A percentile compares a stretch with the other conserved stretches of the same genome.
These are phyloP conservation scores for Cicer chorassanicum DNA, from an alignment of 306 rosid species.

Conservation along the genomic window DNA sequence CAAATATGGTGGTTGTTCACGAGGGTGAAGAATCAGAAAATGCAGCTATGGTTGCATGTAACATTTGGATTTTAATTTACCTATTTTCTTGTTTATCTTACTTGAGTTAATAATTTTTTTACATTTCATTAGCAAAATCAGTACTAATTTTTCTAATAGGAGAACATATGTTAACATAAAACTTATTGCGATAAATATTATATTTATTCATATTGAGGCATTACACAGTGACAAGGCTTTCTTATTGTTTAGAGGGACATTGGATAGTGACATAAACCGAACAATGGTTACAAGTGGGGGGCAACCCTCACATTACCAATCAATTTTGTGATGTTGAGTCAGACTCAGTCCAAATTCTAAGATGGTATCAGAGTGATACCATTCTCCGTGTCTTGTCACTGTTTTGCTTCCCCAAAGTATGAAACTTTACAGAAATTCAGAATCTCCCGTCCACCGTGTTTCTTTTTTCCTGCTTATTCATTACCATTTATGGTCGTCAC, in stretches of 20 bases:
- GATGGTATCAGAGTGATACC: no score
- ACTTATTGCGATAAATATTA: slow-evolving; percentile 1
- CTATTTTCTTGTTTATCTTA: background rate
- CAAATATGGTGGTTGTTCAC: slow-evolving; percentile 1
- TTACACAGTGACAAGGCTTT: slow-evolving; percentile 5
- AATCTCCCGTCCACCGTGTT: no score
- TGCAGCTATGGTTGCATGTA: slow-evolving; percentile 30
- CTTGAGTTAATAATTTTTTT: background rate
- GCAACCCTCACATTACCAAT: no score
- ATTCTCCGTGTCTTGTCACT: no score
- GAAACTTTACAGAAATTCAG: no score
- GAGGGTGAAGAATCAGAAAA: slow-evolving; percentile 21
- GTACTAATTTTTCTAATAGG: background rate
- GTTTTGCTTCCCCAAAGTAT: no score
- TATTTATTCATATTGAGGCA: slow-evolving; percentile 11
- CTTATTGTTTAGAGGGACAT: background rate
- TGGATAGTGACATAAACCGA: no score
- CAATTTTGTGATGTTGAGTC: no score
- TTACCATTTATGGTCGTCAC: no score
- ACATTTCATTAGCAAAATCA: background rate
- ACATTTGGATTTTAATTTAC: background rate
- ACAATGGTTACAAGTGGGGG: no score
- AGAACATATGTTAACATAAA: background rate
- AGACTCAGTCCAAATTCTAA: no score
- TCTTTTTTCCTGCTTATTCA: no score